A percentile compares a stretch with the other conserved stretches of the same genome.
Conservation (phyloP, 805 yeast genomes). For the Kodamaea kakaduensis region DNA sequence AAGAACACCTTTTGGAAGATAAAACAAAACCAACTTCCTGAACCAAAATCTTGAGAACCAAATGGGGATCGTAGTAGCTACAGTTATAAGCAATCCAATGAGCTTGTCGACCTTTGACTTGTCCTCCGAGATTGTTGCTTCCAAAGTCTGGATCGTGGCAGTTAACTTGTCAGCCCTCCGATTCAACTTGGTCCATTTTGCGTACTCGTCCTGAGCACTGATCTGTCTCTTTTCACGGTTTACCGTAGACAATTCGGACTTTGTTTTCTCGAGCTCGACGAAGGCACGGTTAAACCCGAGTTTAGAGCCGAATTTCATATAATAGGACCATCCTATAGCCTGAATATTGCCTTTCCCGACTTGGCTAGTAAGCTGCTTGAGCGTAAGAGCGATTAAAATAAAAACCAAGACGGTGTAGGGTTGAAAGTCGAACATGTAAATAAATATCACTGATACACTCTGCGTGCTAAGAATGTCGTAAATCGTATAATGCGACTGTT, state of each 20-base stretch:
- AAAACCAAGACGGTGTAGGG: slow-evolving; percentile 32
- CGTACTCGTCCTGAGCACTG: slow-evolving; percentile 91
- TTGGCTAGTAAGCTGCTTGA: slow-evolving; percentile 31
- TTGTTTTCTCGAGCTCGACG: slow-evolving; percentile 21
- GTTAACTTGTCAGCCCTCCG: slow-evolving; percentile 60
- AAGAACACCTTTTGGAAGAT: slow-evolving; percentile 53
- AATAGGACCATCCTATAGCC: slow-evolving; percentile 36
- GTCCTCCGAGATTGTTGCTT: slow-evolving; percentile 32
- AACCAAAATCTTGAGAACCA: slow-evolving; percentile 49
- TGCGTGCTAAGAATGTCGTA: no score
- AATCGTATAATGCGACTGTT: no score
- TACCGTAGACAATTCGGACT: slow-evolving; percentile 43
- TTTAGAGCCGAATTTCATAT: slow-evolving; percentile 29
- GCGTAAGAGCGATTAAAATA: slow-evolving; percentile 33
- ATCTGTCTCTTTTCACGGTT: slow-evolving; percentile 54
- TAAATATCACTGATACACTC: no score
- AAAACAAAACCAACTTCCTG: slow-evolving; percentile 52
- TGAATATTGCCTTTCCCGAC: slow-evolving; percentile 35
- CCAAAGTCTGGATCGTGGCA: slow-evolving; percentile 45
- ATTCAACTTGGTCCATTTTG: slow-evolving; percentile 91
- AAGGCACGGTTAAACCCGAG: slow-evolving; percentile 29
- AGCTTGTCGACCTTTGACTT: slow-evolving; percentile 31
- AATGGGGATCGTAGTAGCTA: slow-evolving; percentile 44
- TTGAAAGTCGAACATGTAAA: slow-evolving; percentile 26
- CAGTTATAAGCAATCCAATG: slow-evolving; percentile 32